Evolutionary conservation across 2,329 filamentous ascomycete genomes (phyloP), one percentile per base, ranked within the genome.

Genomic region (Cladosporium austrohemisphaericum): DNA sequence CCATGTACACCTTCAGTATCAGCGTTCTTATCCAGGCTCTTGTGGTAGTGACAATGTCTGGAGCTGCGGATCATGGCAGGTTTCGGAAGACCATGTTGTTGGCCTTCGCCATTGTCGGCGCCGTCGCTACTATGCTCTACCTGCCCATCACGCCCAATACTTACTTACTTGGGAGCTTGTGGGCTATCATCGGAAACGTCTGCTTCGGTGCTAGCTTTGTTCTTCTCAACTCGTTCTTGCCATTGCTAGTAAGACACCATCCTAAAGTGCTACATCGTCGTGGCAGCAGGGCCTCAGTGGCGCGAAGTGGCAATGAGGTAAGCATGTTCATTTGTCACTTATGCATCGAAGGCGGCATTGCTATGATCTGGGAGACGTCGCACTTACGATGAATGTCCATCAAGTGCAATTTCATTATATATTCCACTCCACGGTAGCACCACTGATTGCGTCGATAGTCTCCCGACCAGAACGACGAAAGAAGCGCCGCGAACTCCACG

Each of bases 1-100:
- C 90, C 65, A 95, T 97, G 89, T 97, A 97, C 71, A 96, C 90
- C 2, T 98, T 98, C 69, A 95, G 90, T 51, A 75, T 94, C 62
- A 94, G 88, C 65, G 93, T 98, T 1, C 69, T 96, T 16, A 68
- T 96, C 9, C 93, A 98, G 67, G 87, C 91, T 1, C 70, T 97
- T 22, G 73, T 97, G 23, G 94, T 98, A 35, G 89, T 98, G 93
- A 98, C 67, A 92, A 97, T 69, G 93, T 93, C 55, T 64, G 67
- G 19, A 93, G 91, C 72, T 4, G 48, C 38, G 4, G 38, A 50
- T 18, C 38, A 44, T 25, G 48, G 48, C 35, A 31, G 23, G 16
- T 45, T 29, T 36, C 84, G 93, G 52, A 98, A 97, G 75, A 86
- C 83, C 47, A 79, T 98, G 16, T 76, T 98, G 16, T 75, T 97